phyloP scores from a whole-genome alignment of 2,329 filamentous ascomycete species.

The Cordyceps cicadae region DNA sequence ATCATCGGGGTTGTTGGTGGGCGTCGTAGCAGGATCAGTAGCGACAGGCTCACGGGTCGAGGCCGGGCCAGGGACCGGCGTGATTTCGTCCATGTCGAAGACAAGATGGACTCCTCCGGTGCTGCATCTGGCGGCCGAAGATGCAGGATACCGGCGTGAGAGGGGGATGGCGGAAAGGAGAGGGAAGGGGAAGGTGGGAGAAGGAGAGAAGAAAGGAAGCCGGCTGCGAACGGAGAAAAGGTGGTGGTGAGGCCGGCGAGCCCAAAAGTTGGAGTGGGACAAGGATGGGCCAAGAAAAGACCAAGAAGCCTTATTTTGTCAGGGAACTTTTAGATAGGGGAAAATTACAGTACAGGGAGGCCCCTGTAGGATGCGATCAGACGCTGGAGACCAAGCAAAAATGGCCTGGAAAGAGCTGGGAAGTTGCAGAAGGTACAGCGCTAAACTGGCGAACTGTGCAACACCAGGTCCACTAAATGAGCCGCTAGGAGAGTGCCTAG shows the following conservation, averaged over 20 bases:
- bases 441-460: background rate
- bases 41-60: slow-evolving; percentile 5
- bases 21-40: background rate
- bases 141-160: background rate
- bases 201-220: background rate
- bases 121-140: slow-evolving; percentile 13
- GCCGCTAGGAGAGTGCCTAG: background rate
- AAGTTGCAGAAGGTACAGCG: background rate
- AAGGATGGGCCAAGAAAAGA: background rate
- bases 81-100: slow-evolving; percentile 24
- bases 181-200: background rate
- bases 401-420: background rate
- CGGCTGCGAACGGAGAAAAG: background rate
- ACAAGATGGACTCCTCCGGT: slow-evolving; percentile 10
- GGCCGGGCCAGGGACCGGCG: slow-evolving; percentile 13
- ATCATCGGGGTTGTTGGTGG: background rate
- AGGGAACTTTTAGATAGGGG: background rate
- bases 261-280: background rate
- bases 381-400: background rate
- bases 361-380: background rate
- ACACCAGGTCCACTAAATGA: background rate
- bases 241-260: background rate
- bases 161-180: background rate
- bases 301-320: background rate
- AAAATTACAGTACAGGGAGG: background rate